phyloP scores from a whole-genome alignment of 768 basidiomycete genomes.

The Mycena galopus region DNA sequence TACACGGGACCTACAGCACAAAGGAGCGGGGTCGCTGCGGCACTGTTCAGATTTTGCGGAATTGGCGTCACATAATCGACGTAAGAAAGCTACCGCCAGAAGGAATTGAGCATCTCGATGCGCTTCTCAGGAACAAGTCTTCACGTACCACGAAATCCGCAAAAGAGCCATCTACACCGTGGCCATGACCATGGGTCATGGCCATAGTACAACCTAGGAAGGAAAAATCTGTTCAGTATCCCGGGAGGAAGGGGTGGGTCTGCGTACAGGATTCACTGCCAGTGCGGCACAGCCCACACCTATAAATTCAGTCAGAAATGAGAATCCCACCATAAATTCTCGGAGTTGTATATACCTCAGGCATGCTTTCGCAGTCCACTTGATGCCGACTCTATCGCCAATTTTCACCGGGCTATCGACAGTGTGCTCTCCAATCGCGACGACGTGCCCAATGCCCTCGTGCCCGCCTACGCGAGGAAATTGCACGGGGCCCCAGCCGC shows the following conservation, averaged over 20 bases:
- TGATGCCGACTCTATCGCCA: conserved; percentile 85
- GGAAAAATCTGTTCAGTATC: too few relatives aligned
- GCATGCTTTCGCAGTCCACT: conserved; percentile 68
- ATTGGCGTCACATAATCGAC: conserved; percentile 81
- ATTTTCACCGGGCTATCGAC: conserved; percentile 63
- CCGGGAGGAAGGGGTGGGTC: too few relatives aligned
- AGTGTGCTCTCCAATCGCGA: conserved; percentile 80
- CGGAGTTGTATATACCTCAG: conserved; percentile 64
- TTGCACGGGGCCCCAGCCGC: conserved; percentile 73
- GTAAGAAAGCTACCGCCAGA: conserved; percentile 63
- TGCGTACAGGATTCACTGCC: conserved; percentile 61
- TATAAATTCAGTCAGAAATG: too few relatives aligned
- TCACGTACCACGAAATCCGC: conserved; percentile 67
- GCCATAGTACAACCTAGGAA: too few relatives aligned
- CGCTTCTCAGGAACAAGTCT: neutral
- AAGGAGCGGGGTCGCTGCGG: conserved; percentile 76
- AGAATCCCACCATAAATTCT: too few relatives aligned
- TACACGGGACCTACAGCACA: conserved; percentile 69
- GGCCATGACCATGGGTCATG: conserved; percentile 70
- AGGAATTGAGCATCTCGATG: neutral
- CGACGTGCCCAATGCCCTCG: conserved; percentile 82
- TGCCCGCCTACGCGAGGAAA: conserved; percentile 81
- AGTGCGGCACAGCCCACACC: conserved; percentile 81
- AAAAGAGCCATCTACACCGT: conserved; percentile 79
- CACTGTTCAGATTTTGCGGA: conserved; percentile 72